Evolutionary conservation across 108 stramenopile genomes (phyloP).

Genomic region (Bacterosira constricta): DNA sequence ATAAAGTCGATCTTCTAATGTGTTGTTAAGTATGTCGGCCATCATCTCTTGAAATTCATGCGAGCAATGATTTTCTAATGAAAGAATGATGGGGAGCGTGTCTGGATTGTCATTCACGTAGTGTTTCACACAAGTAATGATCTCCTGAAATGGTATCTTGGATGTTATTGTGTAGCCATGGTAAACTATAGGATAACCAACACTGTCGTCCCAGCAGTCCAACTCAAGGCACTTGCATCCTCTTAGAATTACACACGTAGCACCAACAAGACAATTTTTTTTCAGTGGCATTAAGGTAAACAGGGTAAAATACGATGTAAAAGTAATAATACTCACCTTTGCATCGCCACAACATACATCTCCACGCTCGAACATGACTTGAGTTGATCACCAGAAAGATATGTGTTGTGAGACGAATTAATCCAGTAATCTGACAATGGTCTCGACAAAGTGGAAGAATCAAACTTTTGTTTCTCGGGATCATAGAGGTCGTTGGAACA

Average conservation of each 20-base stretch:
- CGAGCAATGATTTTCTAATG: slow-evolving; percentile 96
- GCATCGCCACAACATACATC: slow-evolving; percentile 70
- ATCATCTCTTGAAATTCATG: slow-evolving; percentile 80
- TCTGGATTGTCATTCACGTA: slow-evolving; percentile 58
- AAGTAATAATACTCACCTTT: slow-evolving; percentile 15
- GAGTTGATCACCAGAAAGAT: slow-evolving; percentile 95
- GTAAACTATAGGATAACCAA: slow-evolving; percentile 76
- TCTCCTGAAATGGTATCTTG: slow-evolving; percentile 79
- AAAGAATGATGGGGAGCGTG: slow-evolving; percentile 91
- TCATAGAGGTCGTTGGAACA: slow-evolving; percentile 65
- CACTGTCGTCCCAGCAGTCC: slow-evolving; percentile 94
- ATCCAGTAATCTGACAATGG: slow-evolving; percentile 93
- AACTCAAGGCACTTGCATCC: slow-evolving; percentile 97
- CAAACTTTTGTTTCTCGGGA: slow-evolving; percentile 54
- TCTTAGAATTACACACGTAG: slow-evolving; percentile 6
- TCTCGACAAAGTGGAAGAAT: slow-evolving; percentile 48
- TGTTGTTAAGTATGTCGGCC: slow-evolving; percentile 63
- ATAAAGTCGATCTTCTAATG: slow-evolving; percentile 73
- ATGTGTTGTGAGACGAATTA: slow-evolving; percentile 96
- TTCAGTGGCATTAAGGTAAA: too few relatives aligned
- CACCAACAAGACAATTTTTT: background rate
- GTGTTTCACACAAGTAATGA: slow-evolving; percentile 66
- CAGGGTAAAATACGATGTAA: background rate
- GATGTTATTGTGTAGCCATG: slow-evolving; percentile 94
- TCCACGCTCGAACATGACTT: slow-evolving; percentile 74